Evolutionary conservation across 805 yeast genomes (phyloP).

Genomic region (Metschnikowia lunata): DNA sequence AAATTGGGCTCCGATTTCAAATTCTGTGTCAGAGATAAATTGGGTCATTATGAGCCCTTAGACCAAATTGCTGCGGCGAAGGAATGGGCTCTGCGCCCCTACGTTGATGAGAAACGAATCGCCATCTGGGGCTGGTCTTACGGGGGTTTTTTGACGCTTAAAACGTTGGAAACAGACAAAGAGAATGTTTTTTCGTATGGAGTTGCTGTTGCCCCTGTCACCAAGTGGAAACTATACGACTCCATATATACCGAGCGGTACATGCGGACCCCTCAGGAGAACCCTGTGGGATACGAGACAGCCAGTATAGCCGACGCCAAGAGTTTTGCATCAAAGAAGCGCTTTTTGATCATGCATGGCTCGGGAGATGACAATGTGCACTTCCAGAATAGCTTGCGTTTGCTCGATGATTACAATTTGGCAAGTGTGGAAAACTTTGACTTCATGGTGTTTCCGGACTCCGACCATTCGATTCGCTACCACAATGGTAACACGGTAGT

Average conservation of each 20-base stretch:
- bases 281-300: constrained; percentile 55
- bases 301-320: constrained; percentile 56
- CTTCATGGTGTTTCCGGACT: constrained; percentile 74
- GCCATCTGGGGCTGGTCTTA: constrained; percentile 99
- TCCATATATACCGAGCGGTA: constrained; percentile 93
- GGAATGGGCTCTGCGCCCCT: constrained; percentile 55
- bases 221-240: constrained; percentile 89
- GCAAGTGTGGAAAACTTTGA: constrained; percentile 81
- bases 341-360: constrained; percentile 91
- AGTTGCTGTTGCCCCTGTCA: constrained; percentile 96
- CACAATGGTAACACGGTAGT: constrained; percentile 72
- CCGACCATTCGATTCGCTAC: constrained; percentile 67
- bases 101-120: constrained; percentile 62
- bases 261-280: constrained; percentile 77
- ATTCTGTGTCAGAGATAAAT: constrained; percentile 70
- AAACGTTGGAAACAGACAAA: constrained; percentile 74
- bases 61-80: constrained; percentile 89
- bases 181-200: constrained; percentile 74
- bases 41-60: constrained; percentile 76
- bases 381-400: constrained; percentile 77
- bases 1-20: constrained; percentile 56
- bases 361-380: constrained; percentile 98
- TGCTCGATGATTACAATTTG: constrained; percentile 70
- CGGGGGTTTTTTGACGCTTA: constrained; percentile 91
- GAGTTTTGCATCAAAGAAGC: constrained; percentile 48